phyloP scores from a whole-genome alignment of 768 basidiomycete species.

The Russula vinacea region DNA sequence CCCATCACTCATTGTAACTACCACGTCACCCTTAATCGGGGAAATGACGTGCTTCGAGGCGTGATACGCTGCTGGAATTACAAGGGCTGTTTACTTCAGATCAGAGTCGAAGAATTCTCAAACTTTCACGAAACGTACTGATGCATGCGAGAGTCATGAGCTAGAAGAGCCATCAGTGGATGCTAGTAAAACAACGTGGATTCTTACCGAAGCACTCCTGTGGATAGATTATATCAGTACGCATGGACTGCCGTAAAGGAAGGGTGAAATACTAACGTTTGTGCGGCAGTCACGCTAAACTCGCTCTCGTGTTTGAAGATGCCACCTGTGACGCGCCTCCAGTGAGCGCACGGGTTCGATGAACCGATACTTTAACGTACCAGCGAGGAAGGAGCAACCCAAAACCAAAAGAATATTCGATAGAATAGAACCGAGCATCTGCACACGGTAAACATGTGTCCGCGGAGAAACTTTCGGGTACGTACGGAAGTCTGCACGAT shows the following conservation, averaged over 20 bases:
- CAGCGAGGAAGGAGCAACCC: constrained; percentile 87
- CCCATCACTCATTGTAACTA: constrained; percentile 27
- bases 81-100: constrained; percentile 51
- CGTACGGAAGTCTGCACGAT: constrained; percentile 89
- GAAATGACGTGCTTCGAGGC: constrained; percentile 38
- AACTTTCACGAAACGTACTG: constrained; percentile 47
- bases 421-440: constrained; percentile 89
- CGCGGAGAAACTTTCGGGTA: constrained; percentile 4
- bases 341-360: constrained; percentile 4
- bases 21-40: background rate
- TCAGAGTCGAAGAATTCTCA: background rate
- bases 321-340: constrained; percentile 50
- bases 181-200: constrained; percentile 5
- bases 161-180: constrained; percentile 36
- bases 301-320: constrained; percentile 58
- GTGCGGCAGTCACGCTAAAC: constrained; percentile 84
- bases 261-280: constrained; percentile 54
- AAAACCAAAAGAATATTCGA: constrained; percentile 89
- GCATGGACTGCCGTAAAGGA: background rate
- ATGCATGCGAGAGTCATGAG: constrained; percentile 86
- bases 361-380: constrained; percentile 38
- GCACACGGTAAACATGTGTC: constrained; percentile 13
- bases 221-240: background rate
- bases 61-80: constrained; percentile 87
- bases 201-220: constrained; percentile 26